Evolutionary conservation across 2,329 filamentous ascomycete genomes (phyloP), one percentile per base, ranked within the genome.

Genomic region (Calonectria henricotiae): DNA sequence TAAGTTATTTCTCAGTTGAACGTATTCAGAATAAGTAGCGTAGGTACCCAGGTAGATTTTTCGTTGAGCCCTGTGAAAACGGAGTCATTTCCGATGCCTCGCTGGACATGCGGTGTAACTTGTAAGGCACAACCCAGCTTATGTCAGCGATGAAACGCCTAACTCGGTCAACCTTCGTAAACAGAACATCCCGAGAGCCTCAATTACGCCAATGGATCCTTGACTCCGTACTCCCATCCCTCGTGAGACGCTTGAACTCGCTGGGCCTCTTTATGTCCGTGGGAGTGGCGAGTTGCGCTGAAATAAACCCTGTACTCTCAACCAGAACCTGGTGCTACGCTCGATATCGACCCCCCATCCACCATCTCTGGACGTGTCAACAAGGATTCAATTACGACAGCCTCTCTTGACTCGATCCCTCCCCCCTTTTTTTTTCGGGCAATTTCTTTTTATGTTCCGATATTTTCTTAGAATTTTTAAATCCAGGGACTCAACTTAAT

Each of bases 61-160:
- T 58, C 51, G 43, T 27, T 43, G 51, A 64, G 20, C 23, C 37
- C 25, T 37, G 30, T 51, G 23, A 49, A 44, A 64, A 49, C 30
- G 49, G 32, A 37, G 65, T 17, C 46, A 46, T 41, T 20, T 13
- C 39, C 46, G 39, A 60, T 64, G 41, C 37, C 61, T 64, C 47
- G 54, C 11, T 63, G 23, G 54, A 62, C 25, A 61, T 69, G 62
- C 67, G 67, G 67, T 69, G 67, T 20, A 20, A 20, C 20, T 20
- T 20, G 20, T 69, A 54, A 62, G 61, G 51, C 30, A 43, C 39
- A 13, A 32, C 4, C 20, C 46, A 23, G 68, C 63, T 70, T 70
- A 70, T 70, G 68, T 70, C 68, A 70, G 68, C 68, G 9, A 30
- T 17, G 20, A 61, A 23, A 43, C 35, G 37, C 67, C 44, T 54